Conservation (phyloP, 306 rosid genomes). For the Cyamopsis tetragonoloba region DNA sequence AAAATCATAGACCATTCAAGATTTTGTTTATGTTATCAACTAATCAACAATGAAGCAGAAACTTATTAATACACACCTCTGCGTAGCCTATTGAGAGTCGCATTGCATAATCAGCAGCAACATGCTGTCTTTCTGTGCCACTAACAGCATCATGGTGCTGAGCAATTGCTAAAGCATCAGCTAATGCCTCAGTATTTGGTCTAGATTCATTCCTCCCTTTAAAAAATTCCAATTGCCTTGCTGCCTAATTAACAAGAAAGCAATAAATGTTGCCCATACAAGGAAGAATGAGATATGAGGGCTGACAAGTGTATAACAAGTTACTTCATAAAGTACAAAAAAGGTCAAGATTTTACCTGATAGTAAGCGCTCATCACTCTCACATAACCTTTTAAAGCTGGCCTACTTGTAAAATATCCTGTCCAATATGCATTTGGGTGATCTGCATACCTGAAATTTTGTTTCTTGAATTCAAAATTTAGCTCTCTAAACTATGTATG, state of each 20-base stretch:
- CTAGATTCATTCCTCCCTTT: slow-evolving; percentile 56
- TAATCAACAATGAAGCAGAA: slow-evolving; percentile 13
- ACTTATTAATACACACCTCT: slow-evolving; percentile 38
- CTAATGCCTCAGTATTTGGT: slow-evolving; percentile 59
- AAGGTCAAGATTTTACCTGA: slow-evolving; percentile 42
- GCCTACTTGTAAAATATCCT: slow-evolving; percentile 90
- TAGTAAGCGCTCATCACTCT: slow-evolving; percentile 69
- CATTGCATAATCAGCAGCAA: slow-evolving; percentile 77
- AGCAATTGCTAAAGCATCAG: slow-evolving; percentile 82
- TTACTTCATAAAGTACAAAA: slow-evolving; percentile 1
- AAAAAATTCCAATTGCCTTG: slow-evolving; percentile 74
- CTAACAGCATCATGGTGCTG: slow-evolving; percentile 95
- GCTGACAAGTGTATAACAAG: slow-evolving; percentile 14
- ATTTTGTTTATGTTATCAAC: slow-evolving; percentile 20
- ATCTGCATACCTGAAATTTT: slow-evolving; percentile 73
- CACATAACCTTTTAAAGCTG: slow-evolving; percentile 71
- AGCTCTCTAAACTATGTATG: slow-evolving; percentile 13
- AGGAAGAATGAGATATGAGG: slow-evolving; percentile 7
- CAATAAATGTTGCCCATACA: neutral
- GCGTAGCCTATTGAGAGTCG: slow-evolving; percentile 50
- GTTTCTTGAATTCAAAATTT: slow-evolving; percentile 26
- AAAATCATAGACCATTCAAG: slow-evolving; percentile 12
- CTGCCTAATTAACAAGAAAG: slow-evolving; percentile 50
- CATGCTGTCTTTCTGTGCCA: slow-evolving; percentile 86
- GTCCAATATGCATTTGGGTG: slow-evolving; percentile 85